These are phyloP conservation scores for Zygosaccharomyces siamensis DNA, from an alignment of 805 yeast genomes.

Conservation along the genomic window DNA sequence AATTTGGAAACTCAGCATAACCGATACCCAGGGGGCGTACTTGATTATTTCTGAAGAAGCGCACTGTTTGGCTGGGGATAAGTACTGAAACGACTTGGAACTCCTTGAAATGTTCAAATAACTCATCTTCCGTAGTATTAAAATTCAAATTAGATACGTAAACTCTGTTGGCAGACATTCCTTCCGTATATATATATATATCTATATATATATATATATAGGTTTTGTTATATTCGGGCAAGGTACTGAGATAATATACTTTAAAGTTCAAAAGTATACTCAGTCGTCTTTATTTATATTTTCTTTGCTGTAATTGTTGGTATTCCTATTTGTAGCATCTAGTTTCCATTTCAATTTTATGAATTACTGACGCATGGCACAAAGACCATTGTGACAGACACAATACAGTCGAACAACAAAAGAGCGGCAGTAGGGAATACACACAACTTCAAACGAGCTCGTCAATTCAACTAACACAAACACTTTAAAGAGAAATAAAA, in stretches of 20 bases:
- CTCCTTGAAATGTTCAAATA: slow-evolving; percentile 41
- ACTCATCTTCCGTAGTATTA: slow-evolving; percentile 49
- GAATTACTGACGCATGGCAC: slow-evolving; percentile 6
- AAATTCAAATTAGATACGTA: slow-evolving; percentile 53
- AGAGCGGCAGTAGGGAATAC: not conserved
- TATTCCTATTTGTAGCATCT: not conserved
- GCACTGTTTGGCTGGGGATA: slow-evolving; percentile 51
- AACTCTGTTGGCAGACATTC: slow-evolving; percentile 34
- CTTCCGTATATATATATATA: no score
- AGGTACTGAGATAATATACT: no score
- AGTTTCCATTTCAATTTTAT: not conserved
- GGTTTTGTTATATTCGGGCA: not conserved
- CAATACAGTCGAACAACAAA: not conserved
- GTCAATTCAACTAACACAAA: slow-evolving; percentile 5
- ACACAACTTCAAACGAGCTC: not conserved
- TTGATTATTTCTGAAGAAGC: slow-evolving; percentile 39
- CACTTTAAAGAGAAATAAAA: slow-evolving; percentile 1
- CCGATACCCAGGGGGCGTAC: slow-evolving; percentile 63
- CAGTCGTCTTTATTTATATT: not conserved
- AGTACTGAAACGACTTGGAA: slow-evolving; percentile 43
- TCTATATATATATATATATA: no score
- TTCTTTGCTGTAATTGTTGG: not conserved
- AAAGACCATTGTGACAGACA: not conserved
- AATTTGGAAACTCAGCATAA: slow-evolving; percentile 70
- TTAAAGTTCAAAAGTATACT: not conserved